Base-by-base conservation (phyloP, 805 yeast species). In the Starmerella scarabaei region DNA sequence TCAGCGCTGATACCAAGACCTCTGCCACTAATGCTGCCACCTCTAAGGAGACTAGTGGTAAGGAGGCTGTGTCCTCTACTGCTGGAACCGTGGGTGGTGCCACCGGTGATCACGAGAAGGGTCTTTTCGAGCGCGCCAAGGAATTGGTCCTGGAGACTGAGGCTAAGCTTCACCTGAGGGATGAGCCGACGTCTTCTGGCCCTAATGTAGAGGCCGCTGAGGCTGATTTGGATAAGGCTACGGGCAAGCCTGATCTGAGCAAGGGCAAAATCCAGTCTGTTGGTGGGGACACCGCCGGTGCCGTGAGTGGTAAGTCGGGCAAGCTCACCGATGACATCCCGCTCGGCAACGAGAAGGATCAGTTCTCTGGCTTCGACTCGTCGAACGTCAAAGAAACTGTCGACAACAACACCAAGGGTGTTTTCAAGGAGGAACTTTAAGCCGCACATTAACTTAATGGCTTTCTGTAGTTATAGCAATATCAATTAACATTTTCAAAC, bases 401-500 rank as follows among this genome's bases (percentile, higher is more conserved):
- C 15, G 46, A 41, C 23, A 36, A 45, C 35, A 39, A 37, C 24
- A n/a, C n/a, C n/a, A 28, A 40, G 36, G 49, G 55, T 19, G 47
- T 53, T 21, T 55, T 50, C 40, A 47, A 41, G 45, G 54, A 52
- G 45, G 50, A 48, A 37, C 45, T 52, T 23, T 48, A 49, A 41
- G 20, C 34, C 17, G 14, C 29, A n/a, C 5, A 33, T 14, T n/a
- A n/a, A n/a, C n/a, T n/a, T n/a, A n/a, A n/a, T n/a, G n/a, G n/a
- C 17, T 16, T 30, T 17, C 9, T 9, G 33, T n/a, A 30, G 14
- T 17, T 21, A n/a, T 34, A 19, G 12, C 20, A 14, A 15, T 8
- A 8, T 33, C 12, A 12, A 11, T 15, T 30, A 30, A 15, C 19
- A n/a, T 15, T 30, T n/a, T 17, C 19, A 8, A n/a, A 15, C 33